Evolutionary conservation across 2,329 filamentous ascomycete genomes (phyloP), one percentile per base, ranked within the genome.

Genomic region (Tolypocladium amazonense): DNA sequence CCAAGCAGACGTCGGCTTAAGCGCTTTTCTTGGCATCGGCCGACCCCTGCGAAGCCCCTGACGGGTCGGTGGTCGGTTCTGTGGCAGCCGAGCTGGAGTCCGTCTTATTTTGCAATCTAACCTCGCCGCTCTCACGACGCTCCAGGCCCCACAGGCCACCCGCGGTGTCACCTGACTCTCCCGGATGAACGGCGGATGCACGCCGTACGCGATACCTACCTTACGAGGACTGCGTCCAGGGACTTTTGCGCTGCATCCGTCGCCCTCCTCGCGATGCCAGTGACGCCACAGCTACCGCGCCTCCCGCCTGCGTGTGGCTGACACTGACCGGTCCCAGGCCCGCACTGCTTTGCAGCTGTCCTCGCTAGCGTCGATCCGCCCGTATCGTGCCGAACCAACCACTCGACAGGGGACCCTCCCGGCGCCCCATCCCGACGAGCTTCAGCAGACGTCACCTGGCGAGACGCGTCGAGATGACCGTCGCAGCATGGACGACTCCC

Each of bases 401-500:
- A 50, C 45, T 50, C 25, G 18, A 15, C 14, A 27, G 8, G 25
- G 25, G 23, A 9, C 25, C 45, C 23, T 27, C 11, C 43, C 4
- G 11, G 43, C 25, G 47, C 47, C 47, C 27, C 15, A 52, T 52
- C 47, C 25, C 3, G 27, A 50, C 43, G 12, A 25, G 23, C 43
- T 20, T 47, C 43, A 47, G 43, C 12, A 23, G 43, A 47, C 43
- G 43, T 47, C 43, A 27, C 43, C 43, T 25, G 23, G 9, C 43
- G 43, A 47, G 25, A 47, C 45, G 25, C 45, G 45, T 50, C 18
- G 43, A 30, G 45, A 56, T 38, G 53, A 39, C 37, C 15, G 23
- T 41, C 37, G 14, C 5, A 30, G 45, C 30, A 56, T 56, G 54
- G 65, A 65, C 59, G 69, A 68, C 58, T 63, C 64, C 55, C 65